Percentiles rank a stretch among this genome's conserved stretches.
Conservation (phyloP, 345 rosid genomes). For the Aethionema arabicum region DNA sequence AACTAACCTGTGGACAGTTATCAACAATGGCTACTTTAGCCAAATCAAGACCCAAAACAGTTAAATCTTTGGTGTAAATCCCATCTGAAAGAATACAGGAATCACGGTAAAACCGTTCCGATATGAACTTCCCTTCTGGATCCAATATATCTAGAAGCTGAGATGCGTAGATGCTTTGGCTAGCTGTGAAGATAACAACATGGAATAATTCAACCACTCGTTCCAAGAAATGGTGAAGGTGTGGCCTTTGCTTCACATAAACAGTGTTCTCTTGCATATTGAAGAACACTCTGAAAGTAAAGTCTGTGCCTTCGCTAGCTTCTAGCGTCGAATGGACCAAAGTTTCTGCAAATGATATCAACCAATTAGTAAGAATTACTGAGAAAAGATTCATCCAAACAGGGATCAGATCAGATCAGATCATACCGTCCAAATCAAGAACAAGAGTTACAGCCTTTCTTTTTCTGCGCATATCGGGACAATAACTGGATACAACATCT, state of each 20-base stretch:
- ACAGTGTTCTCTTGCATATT: constrained; percentile 71
- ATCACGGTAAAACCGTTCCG: constrained; percentile 66
- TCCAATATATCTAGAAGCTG: constrained; percentile 73
- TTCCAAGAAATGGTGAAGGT: constrained; percentile 63
- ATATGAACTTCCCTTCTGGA: constrained; percentile 55
- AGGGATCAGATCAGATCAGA: background rate
- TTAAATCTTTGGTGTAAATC: constrained; percentile 70
- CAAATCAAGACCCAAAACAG: constrained; percentile 74
- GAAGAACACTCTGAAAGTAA: constrained; percentile 61
- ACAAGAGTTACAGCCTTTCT: constrained; percentile 61
- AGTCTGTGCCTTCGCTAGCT: constrained; percentile 60
- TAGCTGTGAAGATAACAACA: constrained; percentile 72
- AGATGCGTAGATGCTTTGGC: constrained; percentile 78
- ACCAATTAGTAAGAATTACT: background rate
- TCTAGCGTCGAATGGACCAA: constrained; percentile 74
- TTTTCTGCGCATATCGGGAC: constrained; percentile 33
- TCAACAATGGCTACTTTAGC: constrained; percentile 82
- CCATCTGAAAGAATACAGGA: constrained; percentile 73
- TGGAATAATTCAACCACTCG: constrained; percentile 72
- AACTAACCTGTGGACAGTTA: constrained; percentile 79
- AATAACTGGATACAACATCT: constrained; percentile 48
- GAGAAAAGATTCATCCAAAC: too few relatives aligned
- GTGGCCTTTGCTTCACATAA: constrained; percentile 70
- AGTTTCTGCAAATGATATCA: constrained; percentile 51
- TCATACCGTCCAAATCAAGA: constrained; percentile 75